Base-by-base conservation (phyloP, 495 filamentous ascomycete genomes). In the Penicillium nucicola region DNA sequence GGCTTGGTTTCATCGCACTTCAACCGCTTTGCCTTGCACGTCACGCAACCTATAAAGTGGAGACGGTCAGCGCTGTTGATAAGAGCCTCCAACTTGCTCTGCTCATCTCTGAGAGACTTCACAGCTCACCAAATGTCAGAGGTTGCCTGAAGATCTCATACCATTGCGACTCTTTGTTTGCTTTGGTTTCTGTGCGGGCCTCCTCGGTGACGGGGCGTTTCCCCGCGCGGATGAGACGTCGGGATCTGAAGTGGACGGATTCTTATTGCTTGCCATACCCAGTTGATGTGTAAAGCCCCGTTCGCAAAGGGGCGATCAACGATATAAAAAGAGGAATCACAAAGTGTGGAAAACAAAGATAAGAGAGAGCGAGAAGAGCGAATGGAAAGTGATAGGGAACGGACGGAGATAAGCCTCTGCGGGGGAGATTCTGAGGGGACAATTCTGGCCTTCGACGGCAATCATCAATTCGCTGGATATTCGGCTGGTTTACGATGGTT, bases 91-190 rank as follows among this genome's bases (percentile, higher is more conserved):
- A 43, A 34, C 20, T 48, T 38, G 38, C 12, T 14, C 2, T 3
- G 17, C 46, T 35, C 38, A 25, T 10, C 40, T 45, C 34, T 33
- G 43, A 50, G 12, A 31, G 15, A 42, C 45, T 52, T 42, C 50
- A 60, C 14, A 52, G 42, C 5, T 28, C 6, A 28, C 7, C 7
- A 28, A 5, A 8, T 28, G 25, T 8, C 25, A 6, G 5, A 9
- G 25, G 10, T 9, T 1, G 7, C 10, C 1, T 28, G 5, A 47
- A 45, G 36, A 42, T 53, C 60, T 68, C 78, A 50, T 83, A 89
- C 87, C 88, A 77, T 90, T 90, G 58, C 88, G 83, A 68, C 87
- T 90, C 63, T 92, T 92, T 41, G 84, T 87, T 68, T 90, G 88
- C 57, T 90, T 92, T 7, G 83, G 82, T 58, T 87, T 90, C 35